A percentile compares a stretch with the other conserved stretches of the same genome.
Evolutionary conservation across 805 yeast genomes (phyloP).

Genomic region (Torulaspora gathmanii): DNA sequence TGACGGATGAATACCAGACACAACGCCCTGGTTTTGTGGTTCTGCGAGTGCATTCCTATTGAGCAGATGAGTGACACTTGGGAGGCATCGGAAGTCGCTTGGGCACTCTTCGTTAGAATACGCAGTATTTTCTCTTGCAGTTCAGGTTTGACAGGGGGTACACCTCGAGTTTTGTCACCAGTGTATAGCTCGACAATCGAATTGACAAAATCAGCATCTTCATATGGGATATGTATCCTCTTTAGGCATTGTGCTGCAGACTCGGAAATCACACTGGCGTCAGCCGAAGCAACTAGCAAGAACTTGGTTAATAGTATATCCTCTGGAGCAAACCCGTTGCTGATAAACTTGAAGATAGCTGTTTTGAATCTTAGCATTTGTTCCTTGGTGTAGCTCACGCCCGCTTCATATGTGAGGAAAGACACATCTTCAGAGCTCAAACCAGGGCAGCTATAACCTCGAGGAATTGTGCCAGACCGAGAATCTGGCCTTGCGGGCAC

Average conservation of each 20-base stretch:
- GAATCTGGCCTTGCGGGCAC: conserved; percentile 42
- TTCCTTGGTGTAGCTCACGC: conserved; percentile 50
- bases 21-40: conserved; percentile 50
- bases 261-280: conserved; percentile 51
- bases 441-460: conserved; percentile 56
- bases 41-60: conserved; percentile 53
- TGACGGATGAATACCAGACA: conserved; percentile 63
- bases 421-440: conserved; percentile 50
- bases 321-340: conserved; percentile 39
- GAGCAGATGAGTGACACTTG: conserved; percentile 48
- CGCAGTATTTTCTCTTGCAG: conserved; percentile 55
- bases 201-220: conserved; percentile 43
- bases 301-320: conserved; percentile 42
- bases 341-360: conserved; percentile 36
- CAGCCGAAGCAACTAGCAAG: conserved; percentile 59
- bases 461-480: conserved; percentile 38
- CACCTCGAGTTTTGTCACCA: conserved; percentile 42
- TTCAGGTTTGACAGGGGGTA: conserved; percentile 50
- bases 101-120: conserved; percentile 47
- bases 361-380: conserved; percentile 43
- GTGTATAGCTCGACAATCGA: conserved; percentile 45
- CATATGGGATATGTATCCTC: conserved; percentile 49
- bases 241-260: conserved; percentile 48
- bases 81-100: conserved; percentile 41
- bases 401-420: conserved; percentile 67